phyloP scores from a whole-genome alignment of 2,329 filamentous ascomycete species.

The Trichoderma guizhouense region DNA sequence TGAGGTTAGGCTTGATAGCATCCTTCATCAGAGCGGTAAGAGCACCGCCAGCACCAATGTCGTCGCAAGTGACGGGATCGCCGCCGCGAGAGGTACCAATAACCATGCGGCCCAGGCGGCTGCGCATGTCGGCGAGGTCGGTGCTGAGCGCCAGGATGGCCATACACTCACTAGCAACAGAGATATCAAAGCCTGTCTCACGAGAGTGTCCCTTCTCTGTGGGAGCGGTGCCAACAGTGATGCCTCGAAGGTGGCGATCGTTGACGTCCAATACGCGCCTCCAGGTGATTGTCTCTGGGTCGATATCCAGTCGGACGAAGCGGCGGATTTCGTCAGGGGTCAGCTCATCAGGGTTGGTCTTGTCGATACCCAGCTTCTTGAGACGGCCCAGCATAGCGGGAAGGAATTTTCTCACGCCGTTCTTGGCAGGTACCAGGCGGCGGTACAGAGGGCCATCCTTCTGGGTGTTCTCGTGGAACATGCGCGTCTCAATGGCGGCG shows the following conservation, averaged over 20 bases:
- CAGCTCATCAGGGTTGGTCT: conserved; percentile 87
- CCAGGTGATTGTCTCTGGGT: conserved; percentile 97
- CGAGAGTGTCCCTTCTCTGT: conserved; percentile 88
- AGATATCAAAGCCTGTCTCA: conserved; percentile 95
- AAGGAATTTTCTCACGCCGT: conserved; percentile 80
- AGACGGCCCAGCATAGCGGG: conserved; percentile 90
- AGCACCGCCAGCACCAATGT: conserved; percentile 88
- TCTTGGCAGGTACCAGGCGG: conserved; percentile 84
- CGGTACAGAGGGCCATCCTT: conserved; percentile 85
- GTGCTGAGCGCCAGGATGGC: conserved; percentile 94
- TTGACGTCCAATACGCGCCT: conserved; percentile 94
- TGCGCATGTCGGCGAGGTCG: conserved; percentile 80
- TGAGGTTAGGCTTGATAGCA: conserved; percentile 97
- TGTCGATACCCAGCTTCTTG: conserved; percentile 93
- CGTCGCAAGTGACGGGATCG: conserved; percentile 92
- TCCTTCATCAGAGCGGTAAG: conserved; percentile 95
- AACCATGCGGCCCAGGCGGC: conserved; percentile 92
- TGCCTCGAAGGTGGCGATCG: conserved; percentile 84
- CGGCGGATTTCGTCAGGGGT: conserved; percentile 82
- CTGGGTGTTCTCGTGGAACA: conserved; percentile 96
- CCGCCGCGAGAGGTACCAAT: conserved; percentile 81
- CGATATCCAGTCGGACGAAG: conserved; percentile 94
- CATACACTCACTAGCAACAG: conserved; percentile 97
- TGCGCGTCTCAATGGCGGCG: conserved; percentile 93
- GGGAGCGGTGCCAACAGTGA: conserved; percentile 82